Conservation (phyloP, 2,329 filamentous ascomycete genomes). For the Penicillium sp. region DNA sequence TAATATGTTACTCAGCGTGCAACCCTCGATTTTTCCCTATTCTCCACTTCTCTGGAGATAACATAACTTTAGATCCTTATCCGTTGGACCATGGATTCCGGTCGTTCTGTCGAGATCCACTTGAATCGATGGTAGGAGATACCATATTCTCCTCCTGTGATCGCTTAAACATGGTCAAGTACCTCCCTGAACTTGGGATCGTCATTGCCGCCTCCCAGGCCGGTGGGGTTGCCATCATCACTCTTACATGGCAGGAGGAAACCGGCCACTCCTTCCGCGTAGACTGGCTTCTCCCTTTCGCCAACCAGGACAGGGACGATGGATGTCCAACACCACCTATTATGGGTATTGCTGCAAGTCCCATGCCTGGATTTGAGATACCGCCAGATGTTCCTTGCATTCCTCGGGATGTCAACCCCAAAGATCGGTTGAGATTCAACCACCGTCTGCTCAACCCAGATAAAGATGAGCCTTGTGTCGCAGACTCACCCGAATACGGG, state of each 20-base stretch:
- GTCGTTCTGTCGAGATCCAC: constrained; percentile 33
- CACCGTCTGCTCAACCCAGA: constrained; percentile 13
- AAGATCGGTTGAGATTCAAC: constrained; percentile 22
- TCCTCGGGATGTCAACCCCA: constrained; percentile 24
- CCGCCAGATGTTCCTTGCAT: constrained; percentile 38
- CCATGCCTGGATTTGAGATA: constrained; percentile 54
- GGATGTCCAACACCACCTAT: constrained; percentile 48
- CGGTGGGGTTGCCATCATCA: constrained; percentile 56
- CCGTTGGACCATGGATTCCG: constrained; percentile 33
- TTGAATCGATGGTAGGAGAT: constrained; percentile 30
- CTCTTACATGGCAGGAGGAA: constrained; percentile 46
- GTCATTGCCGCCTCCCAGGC: constrained; percentile 59
- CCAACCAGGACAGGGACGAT: constrained; percentile 48
- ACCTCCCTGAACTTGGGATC: constrained; percentile 60
- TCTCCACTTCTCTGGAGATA: constrained; percentile 43
- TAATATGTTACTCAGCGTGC: constrained; percentile 18
- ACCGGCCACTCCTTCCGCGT: constrained; percentile 52
- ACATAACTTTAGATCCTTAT: constrained; percentile 40
- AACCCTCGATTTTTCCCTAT: constrained; percentile 39
- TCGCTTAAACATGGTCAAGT: constrained; percentile 58
- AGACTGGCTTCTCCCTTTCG: constrained; percentile 57
- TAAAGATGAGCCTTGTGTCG: neutral
- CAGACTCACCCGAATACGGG: neutral
- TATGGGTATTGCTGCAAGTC: constrained; percentile 57
- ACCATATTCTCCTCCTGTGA: constrained; percentile 37